phyloP scores from a whole-genome alignment of 345 rosid genomes.

The Eucalyptus globulus region DNA sequence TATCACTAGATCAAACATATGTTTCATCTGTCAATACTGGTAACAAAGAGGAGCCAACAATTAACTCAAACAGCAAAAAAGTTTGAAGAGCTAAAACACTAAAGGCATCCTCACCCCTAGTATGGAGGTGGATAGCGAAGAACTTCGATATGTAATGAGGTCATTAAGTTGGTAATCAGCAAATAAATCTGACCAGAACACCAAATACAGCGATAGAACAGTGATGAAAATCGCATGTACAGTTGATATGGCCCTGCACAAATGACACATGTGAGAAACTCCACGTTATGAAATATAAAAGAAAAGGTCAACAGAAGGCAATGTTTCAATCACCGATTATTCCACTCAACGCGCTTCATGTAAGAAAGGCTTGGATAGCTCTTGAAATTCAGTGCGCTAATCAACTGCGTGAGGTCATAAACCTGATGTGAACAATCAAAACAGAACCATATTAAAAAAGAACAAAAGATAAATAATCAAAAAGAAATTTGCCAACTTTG shows the following conservation, averaged over 20 bases:
- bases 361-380: conserved; percentile 35
- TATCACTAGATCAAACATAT: background rate
- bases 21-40: background rate
- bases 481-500: background rate
- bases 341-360: conserved; percentile 52
- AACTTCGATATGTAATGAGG: conserved; percentile 30
- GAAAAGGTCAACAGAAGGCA: background rate
- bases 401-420: conserved; percentile 43
- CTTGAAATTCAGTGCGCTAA: conserved; percentile 44
- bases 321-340: conserved; percentile 32
- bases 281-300: background rate
- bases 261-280: background rate
- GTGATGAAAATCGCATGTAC: conserved; percentile 53
- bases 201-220: conserved; percentile 40
- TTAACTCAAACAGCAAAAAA: background rate
- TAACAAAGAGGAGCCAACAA: background rate
- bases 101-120: conserved; percentile 35
- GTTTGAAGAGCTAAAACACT: background rate
- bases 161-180: conserved; percentile 19
- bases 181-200: conserved; percentile 49
- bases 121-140: conserved; percentile 31
- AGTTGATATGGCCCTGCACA: conserved; percentile 53
- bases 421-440: conserved; percentile 18
- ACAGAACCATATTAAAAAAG: background rate
- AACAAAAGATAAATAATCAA: background rate